phyloP scores from a whole-genome alignment of 768 basidiomycete species.

The Phaeotremella fagi region DNA sequence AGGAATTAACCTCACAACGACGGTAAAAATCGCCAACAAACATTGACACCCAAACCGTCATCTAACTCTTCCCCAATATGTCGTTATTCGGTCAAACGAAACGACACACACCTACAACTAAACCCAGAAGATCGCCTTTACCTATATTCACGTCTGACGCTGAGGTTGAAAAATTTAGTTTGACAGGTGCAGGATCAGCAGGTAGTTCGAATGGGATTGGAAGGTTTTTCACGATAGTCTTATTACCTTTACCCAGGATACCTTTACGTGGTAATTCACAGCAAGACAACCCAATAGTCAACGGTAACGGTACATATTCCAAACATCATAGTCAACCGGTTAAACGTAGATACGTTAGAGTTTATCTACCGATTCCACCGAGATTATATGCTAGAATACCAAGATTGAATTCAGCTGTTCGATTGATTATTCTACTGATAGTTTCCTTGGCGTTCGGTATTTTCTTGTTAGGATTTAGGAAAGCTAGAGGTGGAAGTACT shows the following conservation, averaged over 20 bases:
- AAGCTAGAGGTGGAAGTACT: conserved; percentile 24
- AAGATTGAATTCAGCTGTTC: conserved; percentile 19
- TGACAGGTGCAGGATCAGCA: conserved; percentile 8
- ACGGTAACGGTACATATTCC: conserved; percentile 10
- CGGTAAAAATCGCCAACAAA: too few relatives aligned
- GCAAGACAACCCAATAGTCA: conserved; percentile 7
- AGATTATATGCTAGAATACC: conserved; percentile 29
- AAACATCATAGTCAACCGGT: not conserved
- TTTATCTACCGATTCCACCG: conserved; percentile 46
- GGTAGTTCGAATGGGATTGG: not conserved
- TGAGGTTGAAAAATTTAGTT: conserved; percentile 31
- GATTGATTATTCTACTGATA: conserved; percentile 18
- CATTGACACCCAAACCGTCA: too few relatives aligned
- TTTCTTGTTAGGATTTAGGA: conserved; percentile 37
- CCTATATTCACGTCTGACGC: conserved; percentile 35
- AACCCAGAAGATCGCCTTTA: conserved; percentile 36
- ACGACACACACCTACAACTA: conserved; percentile 32
- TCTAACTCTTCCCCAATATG: conserved; percentile 21
- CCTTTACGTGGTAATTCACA: conserved; percentile 14
- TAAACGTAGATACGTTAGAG: conserved; percentile 19
- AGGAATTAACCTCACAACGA: too few relatives aligned
- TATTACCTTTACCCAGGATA: conserved; percentile 37
- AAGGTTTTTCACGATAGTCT: conserved; percentile 36
- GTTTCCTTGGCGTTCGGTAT: conserved; percentile 17
- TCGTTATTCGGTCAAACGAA: conserved; percentile 49